Conservation (phyloP, 768 basidiomycete genomes). For the Suillus plorans region DNA sequence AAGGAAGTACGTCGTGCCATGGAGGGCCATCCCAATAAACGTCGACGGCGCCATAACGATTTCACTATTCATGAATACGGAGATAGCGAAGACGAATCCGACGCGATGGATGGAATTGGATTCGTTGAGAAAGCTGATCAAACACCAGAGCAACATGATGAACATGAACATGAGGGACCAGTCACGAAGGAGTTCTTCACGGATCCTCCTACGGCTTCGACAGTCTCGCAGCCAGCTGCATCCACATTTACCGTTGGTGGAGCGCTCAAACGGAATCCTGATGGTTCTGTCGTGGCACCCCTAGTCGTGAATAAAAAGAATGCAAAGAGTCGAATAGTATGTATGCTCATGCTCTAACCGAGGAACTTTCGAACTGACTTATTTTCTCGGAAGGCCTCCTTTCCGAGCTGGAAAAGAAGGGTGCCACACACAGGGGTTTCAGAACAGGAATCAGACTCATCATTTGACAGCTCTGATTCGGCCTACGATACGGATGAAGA, state of each 20-base stretch:
- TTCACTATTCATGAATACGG: slow-evolving; percentile 10
- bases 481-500: slow-evolving; percentile 51
- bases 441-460: slow-evolving; percentile 49
- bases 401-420: slow-evolving; percentile 51
- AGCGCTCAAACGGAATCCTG: slow-evolving; percentile 62
- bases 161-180: neutral
- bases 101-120: slow-evolving; percentile 25
- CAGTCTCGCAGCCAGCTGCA: slow-evolving; percentile 14
- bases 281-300: slow-evolving; percentile 58
- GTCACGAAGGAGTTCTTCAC: slow-evolving; percentile 10
- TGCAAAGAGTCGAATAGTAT: slow-evolving; percentile 44
- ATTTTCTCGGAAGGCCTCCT: slow-evolving; percentile 31
- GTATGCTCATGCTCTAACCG: slow-evolving; percentile 14
- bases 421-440: slow-evolving; percentile 26
- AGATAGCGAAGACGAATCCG: slow-evolving; percentile 37
- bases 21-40: slow-evolving; percentile 45
- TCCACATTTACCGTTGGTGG: slow-evolving; percentile 46
- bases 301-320: slow-evolving; percentile 41
- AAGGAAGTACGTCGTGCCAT: slow-evolving; percentile 53
- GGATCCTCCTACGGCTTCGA: slow-evolving; percentile 16
- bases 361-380: slow-evolving; percentile 7
- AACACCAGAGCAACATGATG: neutral
- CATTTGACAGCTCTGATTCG: slow-evolving; percentile 80
- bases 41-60: slow-evolving; percentile 44
- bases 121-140: slow-evolving; percentile 6